Evolutionary conservation across 163 green algal species (phyloP).

Genomic region (Scenedesmus sp.): DNA sequence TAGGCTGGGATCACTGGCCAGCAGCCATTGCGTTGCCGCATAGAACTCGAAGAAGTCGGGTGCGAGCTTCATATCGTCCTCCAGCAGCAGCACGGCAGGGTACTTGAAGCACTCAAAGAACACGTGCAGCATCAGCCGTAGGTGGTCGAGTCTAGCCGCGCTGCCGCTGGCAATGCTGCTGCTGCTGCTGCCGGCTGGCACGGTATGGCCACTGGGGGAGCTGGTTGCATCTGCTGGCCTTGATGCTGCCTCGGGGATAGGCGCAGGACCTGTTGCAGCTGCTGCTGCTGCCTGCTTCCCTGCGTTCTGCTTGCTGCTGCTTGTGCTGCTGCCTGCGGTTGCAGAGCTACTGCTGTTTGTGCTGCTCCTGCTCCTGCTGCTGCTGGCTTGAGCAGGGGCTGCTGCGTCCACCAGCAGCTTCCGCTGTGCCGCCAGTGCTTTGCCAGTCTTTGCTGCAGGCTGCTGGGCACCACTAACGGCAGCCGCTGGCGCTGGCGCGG

Average conservation of each 20-base stretch:
- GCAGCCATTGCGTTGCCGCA: conserved; percentile 39
- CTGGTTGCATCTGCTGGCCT: neutral
- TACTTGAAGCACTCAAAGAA: conserved; percentile 50
- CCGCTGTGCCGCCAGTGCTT: neutral
- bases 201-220: neutral
- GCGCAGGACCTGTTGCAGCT: neutral
- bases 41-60: conserved; percentile 39
- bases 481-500: neutral
- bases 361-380: neutral
- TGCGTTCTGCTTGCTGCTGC: neutral
- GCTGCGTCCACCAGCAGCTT: neutral
- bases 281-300: neutral
- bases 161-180: neutral
- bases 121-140: conserved; percentile 39
- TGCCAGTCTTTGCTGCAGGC: neutral
- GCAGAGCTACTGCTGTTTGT: neutral
- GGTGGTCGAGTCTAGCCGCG: neutral
- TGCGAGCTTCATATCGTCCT: conserved; percentile 25
- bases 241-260: neutral
- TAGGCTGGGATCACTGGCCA: conserved; percentile 39
- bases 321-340: neutral
- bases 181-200: neutral
- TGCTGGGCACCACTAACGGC: neutral
- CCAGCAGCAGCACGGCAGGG: conserved; percentile 40
- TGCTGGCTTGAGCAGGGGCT: neutral